Base-by-base conservation (phyloP, 805 yeast species). In the Wickerhamiella shivajii region DNA sequence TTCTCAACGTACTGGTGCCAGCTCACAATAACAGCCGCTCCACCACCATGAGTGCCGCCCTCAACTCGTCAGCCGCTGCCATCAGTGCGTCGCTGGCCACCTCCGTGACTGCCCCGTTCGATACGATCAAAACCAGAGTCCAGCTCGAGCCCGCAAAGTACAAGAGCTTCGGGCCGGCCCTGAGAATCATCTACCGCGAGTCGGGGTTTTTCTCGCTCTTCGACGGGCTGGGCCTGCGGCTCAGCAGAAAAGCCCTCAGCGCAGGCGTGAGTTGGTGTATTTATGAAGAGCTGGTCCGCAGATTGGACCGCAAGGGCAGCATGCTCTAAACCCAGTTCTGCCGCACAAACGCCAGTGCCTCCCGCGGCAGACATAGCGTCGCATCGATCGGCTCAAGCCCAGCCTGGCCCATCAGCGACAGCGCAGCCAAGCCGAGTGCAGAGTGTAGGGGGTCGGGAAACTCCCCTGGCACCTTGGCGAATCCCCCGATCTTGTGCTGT, bases 231-330 rank as follows among this genome's bases (percentile, higher is more conserved):
- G 68, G 81, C 25, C 62, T 90, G 44, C 63, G 98, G 43, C 63
- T 90, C 31, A 65, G 77, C 4, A 65, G 97, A 45, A 90, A 90
- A 56, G 94, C 87, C 0, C 53, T 80, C 30, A 78, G 93, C 54
- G 87, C 96, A 0, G 96, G 94, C 1, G 83, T 90, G 40, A 84
- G 94, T 31, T 90, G 98, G 98, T 81, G 94, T 39, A 75, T 90
- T 16, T 90, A 87, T 52, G 98, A 90, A 54, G 96, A 90, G 51
- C 57, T 87, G 35, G 68, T 87, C 5, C 33, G 39, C 11, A 22
- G 35, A 5, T 5, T 36, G 50, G 37, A 18, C 26, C 12, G 24
- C n/a, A 16, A 20, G 12, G 33, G 38, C 35, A 22, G 12, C 27
- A 31, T 12, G 14, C 15, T 30, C 18, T 29, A 22, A 5, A 27